Base-by-base conservation (phyloP, 2,329 filamentous ascomycete species). In the Apiospora phragmitis region DNA sequence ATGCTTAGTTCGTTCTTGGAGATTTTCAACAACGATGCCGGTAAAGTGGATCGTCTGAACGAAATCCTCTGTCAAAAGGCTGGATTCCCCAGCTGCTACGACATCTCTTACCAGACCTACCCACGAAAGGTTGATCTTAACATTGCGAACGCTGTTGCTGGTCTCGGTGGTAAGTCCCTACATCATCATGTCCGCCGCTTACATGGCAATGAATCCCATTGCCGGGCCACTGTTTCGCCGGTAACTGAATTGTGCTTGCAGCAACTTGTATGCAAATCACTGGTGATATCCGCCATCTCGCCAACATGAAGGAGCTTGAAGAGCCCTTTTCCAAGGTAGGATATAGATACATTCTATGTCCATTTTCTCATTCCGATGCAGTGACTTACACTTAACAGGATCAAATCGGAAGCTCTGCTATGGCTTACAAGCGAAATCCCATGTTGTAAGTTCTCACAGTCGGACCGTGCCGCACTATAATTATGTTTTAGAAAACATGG, bases 291-390 rank as follows among this genome's bases (percentile, higher is more conserved):
- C 87, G 93, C 67, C 91, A 93, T 78, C 84, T 95, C 66, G 91
- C 92, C 7, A 85, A 88, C 77, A 88, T 90, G 82, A 97, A 97
- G 85, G 94, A 97, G 81, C 85, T 96, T 71, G 94, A 97, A 78
- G 91, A 93, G 80, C 91, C 91, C 0, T 92, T 92, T 75, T 91
- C 93, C 81, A 89, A 62, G 55, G 55, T 62, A 62, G 9, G 55
- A n/a, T 38, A 38, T 38, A 14, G 8, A 5, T 14, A 21, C 7
- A 3, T 21, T n/a, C 11, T n/a, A 62, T 21, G 12, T 49, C n/a
- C n/a, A 26, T 26, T n/a, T 14, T 26, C 47, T 14, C n/a, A 6
- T n/a, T 38, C 9, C 24, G 32, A 21, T 12, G 55, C 55, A 38
- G 55, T 62, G 6, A 14, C 55, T 62, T 62, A 62, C 32, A 38